Base-by-base conservation (phyloP, 805 yeast genomes). In the Wickerhamiella allomyrinae region DNA sequence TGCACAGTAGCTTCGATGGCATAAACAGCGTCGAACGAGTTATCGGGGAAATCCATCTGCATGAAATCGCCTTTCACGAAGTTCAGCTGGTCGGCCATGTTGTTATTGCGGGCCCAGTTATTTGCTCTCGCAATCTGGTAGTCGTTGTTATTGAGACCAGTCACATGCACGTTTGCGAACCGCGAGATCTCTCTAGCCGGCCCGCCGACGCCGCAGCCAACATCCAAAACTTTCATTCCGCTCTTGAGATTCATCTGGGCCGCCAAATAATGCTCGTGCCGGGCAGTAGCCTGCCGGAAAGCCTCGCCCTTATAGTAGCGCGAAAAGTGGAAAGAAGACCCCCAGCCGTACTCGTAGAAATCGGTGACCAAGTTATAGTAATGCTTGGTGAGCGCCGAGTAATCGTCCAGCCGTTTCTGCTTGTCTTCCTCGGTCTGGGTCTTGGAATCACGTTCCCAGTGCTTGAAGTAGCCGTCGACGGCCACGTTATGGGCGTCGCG, bases 191-290 rank as follows among this genome's bases (percentile, higher is more conserved):
- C 95, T 64, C 96, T 80, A 19, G 95, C 96, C 56, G 98, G 98
- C 34, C 98, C 98, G 60, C 98, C 98, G 55, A 89, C 95, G 71
- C 98, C 98, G 69, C 98, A 91, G 38, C 98, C 98, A 44, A 89
- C 98, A 60, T 89, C 98, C 53, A 89, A 72, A 14, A 89, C 98
- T 57, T 78, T 77, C 84, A 81, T 82, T 53, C 76, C 73, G 53
- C 77, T 81, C 53, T 69, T 63, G 55, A 89, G 69, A 48, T 81
- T 81, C 73, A 87, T 86, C 68, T 82, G 79, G 62, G 71, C 67
- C 34, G 98, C 98, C 53, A 89, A 69, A 65, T 74, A 91, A 66
- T 91, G 97, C 69, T 89, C 98, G 63, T 89, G 98, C 69, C 70
- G 61, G 29, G 97, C 97, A 51, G 84, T 77, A 34, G 96, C 94